These are phyloP conservation scores for Aspergillus quadrilineatus DNA, from an alignment of 2,329 filamentous ascomycete species.

Conservation along the genomic window DNA sequence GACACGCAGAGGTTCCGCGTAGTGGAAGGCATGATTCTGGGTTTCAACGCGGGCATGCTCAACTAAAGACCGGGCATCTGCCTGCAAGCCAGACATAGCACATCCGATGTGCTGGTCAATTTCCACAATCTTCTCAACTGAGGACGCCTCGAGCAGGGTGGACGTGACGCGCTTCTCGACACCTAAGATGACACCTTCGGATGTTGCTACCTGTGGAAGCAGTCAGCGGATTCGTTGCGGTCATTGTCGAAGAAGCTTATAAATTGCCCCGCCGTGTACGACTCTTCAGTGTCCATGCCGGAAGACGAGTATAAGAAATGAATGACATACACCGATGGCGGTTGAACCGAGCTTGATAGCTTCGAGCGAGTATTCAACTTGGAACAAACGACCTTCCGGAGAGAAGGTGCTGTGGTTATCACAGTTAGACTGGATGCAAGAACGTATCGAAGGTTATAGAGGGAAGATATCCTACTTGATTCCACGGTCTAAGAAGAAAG, in stretches of 20 bases:
- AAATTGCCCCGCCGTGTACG: not conserved
- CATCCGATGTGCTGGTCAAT: slow-evolving; percentile 98
- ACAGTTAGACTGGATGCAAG: slow-evolving; percentile 22
- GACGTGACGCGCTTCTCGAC: slow-evolving; percentile 99
- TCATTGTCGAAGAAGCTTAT: not conserved
- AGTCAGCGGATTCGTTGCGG: slow-evolving; percentile 16
- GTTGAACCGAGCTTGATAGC: slow-evolving; percentile 99
- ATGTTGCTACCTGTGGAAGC: slow-evolving; percentile 69
- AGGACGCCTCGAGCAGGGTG: slow-evolving; percentile 93
- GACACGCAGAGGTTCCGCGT: slow-evolving; percentile 88
- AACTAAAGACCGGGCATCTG: slow-evolving; percentile 94
- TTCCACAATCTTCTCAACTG: slow-evolving; percentile 99
- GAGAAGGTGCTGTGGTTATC: slow-evolving; percentile 80
- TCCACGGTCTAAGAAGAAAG: slow-evolving; percentile 70
- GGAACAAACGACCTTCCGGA: slow-evolving; percentile 98
- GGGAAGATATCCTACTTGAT: slow-evolving; percentile 71
- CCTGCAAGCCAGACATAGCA: slow-evolving; percentile 97
- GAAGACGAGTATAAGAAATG: not conserved
- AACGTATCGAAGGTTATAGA: slow-evolving; percentile 8
- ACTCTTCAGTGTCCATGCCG: not conserved
- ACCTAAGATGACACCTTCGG: slow-evolving; percentile 90
- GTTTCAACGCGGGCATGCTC: slow-evolving; percentile 97
- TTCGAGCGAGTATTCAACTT: slow-evolving; percentile 99
- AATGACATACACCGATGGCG: slow-evolving; percentile 75
- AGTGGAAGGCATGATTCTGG: slow-evolving; percentile 97